These are phyloP conservation scores for Saccharomyces kudriavzevii DNA, from an alignment of 805 yeast species.

Conservation along the genomic window DNA sequence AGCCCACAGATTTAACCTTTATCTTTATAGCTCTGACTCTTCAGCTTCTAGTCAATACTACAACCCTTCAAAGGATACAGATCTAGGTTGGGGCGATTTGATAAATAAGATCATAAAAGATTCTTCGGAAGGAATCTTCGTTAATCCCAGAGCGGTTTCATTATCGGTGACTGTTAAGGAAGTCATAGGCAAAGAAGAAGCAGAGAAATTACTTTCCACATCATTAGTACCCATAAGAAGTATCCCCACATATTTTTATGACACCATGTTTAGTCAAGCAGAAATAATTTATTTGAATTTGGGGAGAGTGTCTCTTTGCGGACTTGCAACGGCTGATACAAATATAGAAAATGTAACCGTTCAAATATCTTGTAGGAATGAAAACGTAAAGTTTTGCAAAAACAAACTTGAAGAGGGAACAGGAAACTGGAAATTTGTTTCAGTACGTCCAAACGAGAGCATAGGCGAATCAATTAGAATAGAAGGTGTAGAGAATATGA, in stretches of 20 bases:
- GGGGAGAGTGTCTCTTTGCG: conserved; percentile 35
- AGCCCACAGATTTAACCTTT: conserved; percentile 62
- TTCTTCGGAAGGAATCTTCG: conserved; percentile 65
- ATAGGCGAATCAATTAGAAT: conserved; percentile 66
- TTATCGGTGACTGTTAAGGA: conserved; percentile 67
- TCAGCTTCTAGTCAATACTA: conserved; percentile 25
- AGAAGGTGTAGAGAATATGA: conserved; percentile 44
- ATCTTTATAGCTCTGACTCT: conserved; percentile 58
- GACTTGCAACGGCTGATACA: conserved; percentile 7
- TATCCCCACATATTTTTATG: conserved; percentile 40
- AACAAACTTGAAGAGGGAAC: conserved; percentile 53
- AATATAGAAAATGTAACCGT: conserved; percentile 21
- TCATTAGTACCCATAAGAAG: conserved; percentile 62
- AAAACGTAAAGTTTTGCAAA: conserved; percentile 49
- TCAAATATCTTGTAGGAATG: conserved; percentile 33
- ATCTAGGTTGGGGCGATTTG: conserved; percentile 85
- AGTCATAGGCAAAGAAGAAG: conserved; percentile 43
- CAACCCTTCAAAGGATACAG: not conserved
- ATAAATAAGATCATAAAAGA: conserved; percentile 72
- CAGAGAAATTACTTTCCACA: conserved; percentile 33
- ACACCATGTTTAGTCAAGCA: conserved; percentile 49
- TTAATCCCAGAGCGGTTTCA: conserved; percentile 72
- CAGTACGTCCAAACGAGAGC: conserved; percentile 62
- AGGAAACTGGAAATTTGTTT: conserved; percentile 59
- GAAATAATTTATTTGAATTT: conserved; percentile 54